Evolutionary conservation across 148 eudicot genomes (phyloP), one percentile per base, ranked within the genome.

Genomic region (Camellia granthamiana): DNA sequence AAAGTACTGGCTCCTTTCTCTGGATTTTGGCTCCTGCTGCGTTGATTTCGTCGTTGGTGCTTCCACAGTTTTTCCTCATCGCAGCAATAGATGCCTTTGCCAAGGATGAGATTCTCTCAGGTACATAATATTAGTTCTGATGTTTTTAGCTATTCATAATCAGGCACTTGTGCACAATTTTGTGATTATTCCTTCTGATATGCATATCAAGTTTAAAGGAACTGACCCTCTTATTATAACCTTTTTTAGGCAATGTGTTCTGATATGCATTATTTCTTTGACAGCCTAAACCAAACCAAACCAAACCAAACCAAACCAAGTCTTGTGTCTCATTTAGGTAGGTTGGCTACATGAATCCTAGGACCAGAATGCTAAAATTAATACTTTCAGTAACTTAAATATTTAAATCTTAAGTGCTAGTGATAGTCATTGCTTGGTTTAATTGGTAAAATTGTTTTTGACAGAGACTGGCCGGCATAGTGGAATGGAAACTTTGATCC

Each of bases 11-110:
- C 69, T 95, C 97, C 2, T 76, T 91, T 13, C 81, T 92, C 41
- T 94, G 98, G 98, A 82, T 89, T 80, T 75, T 87, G 76, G 98
- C 94, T 70, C 97, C 97, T 1, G 78, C 82, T 69, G 90, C 87
- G 7, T 81, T 95, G 77, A 93, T 95, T 60, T 78, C 90, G 1
- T 89, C 95, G 6, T 81, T 93, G 74, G 83, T 90, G 81, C 83
- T 95, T 70, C 97, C 98, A 21, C 91, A 88, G 79, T 86, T 91
- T 82, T 84, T 88, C 60, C 65, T 94, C 55, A 78, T 83, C n/a
- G 64, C 69, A 58, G 62, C 83, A 4, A 84, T 89, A 79, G 90
- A 89, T 81, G 83, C 69, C 59, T 49, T 85, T 38, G 41, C 89
- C 83, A 83, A 67, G 78, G 86, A 93, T 84, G 88, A 67, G 80